A percentile compares a stretch with the other conserved stretches of the same genome.
These are phyloP conservation scores for Eucalyptus regnans DNA, from an alignment of 345 rosid species.

Conservation along the genomic window DNA sequence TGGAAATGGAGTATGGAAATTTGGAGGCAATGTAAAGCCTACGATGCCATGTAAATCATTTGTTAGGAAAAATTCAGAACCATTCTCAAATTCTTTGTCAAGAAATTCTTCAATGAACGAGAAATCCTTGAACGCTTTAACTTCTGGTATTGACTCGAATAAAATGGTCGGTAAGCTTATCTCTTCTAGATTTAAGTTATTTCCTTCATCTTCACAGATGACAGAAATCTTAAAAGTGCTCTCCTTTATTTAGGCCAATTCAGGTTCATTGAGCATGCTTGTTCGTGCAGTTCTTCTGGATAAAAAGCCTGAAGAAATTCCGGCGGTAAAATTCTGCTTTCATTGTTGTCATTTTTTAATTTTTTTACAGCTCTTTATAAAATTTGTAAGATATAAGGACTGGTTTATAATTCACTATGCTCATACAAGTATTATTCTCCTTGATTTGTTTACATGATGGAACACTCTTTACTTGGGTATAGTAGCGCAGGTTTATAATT, in stretches of 20 bases:
- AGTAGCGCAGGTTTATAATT: background rate
- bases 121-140: constrained; percentile 15
- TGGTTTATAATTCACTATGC: background rate
- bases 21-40: constrained; percentile 37
- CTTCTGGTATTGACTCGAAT: constrained; percentile 32
- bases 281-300: constrained; percentile 67
- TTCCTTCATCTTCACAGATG: background rate
- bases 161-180: constrained; percentile 41
- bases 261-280: constrained; percentile 58
- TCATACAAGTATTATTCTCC: background rate
- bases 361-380: background rate
- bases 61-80: constrained; percentile 55
- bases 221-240: background rate
- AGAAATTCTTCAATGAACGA: constrained; percentile 30
- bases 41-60: constrained; percentile 31
- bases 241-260: constrained; percentile 12
- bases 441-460: background rate
- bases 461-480: background rate
- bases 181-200: background rate
- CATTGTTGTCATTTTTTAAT: background rate
- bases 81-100: constrained; percentile 46
- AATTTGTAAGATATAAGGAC: background rate
- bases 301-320: constrained; percentile 80
- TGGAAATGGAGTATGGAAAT: constrained; percentile 61
- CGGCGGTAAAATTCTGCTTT: constrained; percentile 32